Evolutionary conservation across 2,329 filamentous ascomycete genomes (phyloP), one percentile per base, ranked within the genome.

Genomic region (Aspergillus hiratsukae): DNA sequence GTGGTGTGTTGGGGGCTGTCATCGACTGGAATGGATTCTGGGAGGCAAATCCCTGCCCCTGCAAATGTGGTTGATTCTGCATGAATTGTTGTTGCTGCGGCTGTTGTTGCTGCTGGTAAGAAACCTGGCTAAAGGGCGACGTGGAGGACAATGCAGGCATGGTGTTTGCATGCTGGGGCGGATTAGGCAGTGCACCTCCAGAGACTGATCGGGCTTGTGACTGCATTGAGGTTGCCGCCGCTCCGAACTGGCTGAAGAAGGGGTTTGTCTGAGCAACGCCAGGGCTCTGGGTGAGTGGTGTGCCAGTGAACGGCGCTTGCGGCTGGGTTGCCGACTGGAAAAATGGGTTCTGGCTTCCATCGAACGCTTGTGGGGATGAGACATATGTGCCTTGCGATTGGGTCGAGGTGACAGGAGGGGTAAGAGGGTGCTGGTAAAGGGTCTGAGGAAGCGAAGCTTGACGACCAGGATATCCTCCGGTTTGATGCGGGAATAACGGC

Each of bases 401-500:
- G 3, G 66, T 64, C 9, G 71, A 63, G 9, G 70, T 68, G 21
- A 73, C 70, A 4, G 76, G 75, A n/a, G 77, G 76, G 0, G 77
- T 77, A 57, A 75, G 73, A 14, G 75, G 68, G 50, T 75, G 74
- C 58, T 78, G 77, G 29, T 72, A 72, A 31, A 68, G 65, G 51
- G 70, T 60, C 54, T 78, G 74, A 49, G 72, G 71, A 52, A 70
- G 59, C 23, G 75, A 71, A 40, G 71, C 67, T 55, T 76, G 75
- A 54, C 76, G 74, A 51, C 65, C 72, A 7, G 76, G 73, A 63
- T 80, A 81, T 55, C 78, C 89, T 53, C 89, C 88, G 1, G 89
- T 92, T 53, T 87, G 86, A 66, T 91, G 85, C 7, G 89, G 88
- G 69, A 92, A 91, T 29, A 91, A 77, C 40, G 84, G 83, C 62